Percentiles rank a stretch among this genome's conserved stretches.
These are phyloP conservation scores for Rhizopus sp. DNA, from an alignment of 371 early-diverging fungal genomes.

Conservation along the genomic window DNA sequence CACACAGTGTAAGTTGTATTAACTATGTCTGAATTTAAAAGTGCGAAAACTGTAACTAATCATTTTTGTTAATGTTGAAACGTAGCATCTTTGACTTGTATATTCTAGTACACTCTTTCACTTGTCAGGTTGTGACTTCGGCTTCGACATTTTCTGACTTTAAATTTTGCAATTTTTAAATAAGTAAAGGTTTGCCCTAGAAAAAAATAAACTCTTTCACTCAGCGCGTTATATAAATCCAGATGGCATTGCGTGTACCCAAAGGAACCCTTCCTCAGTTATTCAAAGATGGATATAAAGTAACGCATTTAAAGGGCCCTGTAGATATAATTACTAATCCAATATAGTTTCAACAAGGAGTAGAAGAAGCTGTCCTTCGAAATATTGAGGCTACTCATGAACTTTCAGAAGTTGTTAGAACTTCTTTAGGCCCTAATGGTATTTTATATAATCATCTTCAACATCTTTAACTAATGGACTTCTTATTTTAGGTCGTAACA, in stretches of 20 bases:
- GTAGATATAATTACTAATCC: conserved; percentile 6
- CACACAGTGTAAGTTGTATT: too few species aligned
- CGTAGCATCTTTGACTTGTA: too few species aligned
- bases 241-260: conserved; percentile 94
- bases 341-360: conserved; percentile 87
- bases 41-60: too few species aligned
- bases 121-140: too few species aligned
- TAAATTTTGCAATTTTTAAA: too few species aligned
- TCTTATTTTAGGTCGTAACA: conserved; percentile 87
- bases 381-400: conserved; percentile 95
- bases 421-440: conserved; percentile 98
- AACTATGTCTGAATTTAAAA: too few species aligned
- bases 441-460: conserved; percentile 12
- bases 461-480: neutral
- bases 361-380: conserved; percentile 94
- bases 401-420: conserved; percentile 88
- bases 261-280: conserved; percentile 86
- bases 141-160: too few species aligned
- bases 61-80: too few species aligned
- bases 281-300: conserved; percentile 97
- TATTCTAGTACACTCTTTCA: too few species aligned
- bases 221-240: conserved; percentile 30
- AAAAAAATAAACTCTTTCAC: conserved; percentile 5
- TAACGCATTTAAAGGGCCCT: conserved; percentile 24
- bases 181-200: too few species aligned